Evolutionary conservation across 202 grass and related monocot species (phyloP).

Genomic region (Carex arenaria): DNA sequence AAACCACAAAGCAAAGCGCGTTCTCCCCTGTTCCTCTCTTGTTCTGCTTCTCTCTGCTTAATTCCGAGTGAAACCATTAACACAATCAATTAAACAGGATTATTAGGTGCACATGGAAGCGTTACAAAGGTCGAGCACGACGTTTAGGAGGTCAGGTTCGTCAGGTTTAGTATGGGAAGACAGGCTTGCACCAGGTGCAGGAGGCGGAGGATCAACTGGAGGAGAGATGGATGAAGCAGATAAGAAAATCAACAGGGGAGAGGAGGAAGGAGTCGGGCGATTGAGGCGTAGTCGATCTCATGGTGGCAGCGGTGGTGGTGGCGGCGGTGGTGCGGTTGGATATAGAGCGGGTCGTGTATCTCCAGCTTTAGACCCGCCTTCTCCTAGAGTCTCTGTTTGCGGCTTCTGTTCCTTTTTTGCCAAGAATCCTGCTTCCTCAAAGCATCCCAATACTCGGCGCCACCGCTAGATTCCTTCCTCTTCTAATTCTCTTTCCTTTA

Average conservation of each 20-base stretch:
- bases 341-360: conserved; percentile 45
- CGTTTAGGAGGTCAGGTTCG: conserved; percentile 77
- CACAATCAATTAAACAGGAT: background rate
- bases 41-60: background rate
- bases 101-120: conserved; percentile 41
- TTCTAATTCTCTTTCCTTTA: background rate
- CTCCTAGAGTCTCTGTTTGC: conserved; percentile 63
- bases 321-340: conserved; percentile 20
- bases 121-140: conserved; percentile 70
- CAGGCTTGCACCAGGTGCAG: conserved; percentile 29
- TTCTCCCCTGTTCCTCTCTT: background rate
- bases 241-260: conserved; percentile 3
- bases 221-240: background rate
- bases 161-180: conserved; percentile 78
- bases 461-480: background rate
- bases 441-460: background rate
- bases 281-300: conserved; percentile 34
- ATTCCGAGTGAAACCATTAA: background rate
- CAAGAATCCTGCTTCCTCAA: conserved; percentile 4
- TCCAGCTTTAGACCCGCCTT: conserved; percentile 65
- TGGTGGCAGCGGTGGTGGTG: conserved; percentile 29
- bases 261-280: conserved; percentile 1
- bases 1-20: conserved; percentile 8
- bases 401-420: conserved; percentile 70
- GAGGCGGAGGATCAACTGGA: conserved; percentile 20